Conservation (phyloP, 2,329 filamentous ascomycete species). For the Xylaria sp. region DNA sequence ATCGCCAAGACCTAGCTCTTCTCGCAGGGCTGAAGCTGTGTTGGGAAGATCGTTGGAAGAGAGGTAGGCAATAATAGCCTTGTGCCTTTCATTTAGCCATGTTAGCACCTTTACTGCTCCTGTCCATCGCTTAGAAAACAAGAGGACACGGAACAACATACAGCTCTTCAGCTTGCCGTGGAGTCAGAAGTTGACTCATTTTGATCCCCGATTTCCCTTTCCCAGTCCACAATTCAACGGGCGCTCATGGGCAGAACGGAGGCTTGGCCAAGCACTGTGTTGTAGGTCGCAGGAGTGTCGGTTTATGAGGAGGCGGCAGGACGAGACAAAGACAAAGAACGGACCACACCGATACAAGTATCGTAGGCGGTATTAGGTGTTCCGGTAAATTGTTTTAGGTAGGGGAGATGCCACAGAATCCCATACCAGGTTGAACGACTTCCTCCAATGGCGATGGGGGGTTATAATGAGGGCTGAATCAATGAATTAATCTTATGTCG, state of each 20-base stretch:
- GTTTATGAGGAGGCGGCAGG: neutral
- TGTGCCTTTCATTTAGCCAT: constrained; percentile 61
- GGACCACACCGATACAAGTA: neutral
- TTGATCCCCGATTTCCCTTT: constrained; percentile 6
- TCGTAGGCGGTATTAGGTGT: neutral
- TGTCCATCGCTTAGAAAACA: neutral
- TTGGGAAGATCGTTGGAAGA: constrained; percentile 71
- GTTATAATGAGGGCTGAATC: constrained; percentile 1
- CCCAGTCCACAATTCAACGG: neutral
- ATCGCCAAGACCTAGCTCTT: constrained; percentile 74
- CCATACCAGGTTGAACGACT: neutral
- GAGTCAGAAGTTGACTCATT: constrained; percentile 38
- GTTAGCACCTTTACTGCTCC: constrained; percentile 2
- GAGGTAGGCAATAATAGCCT: constrained; percentile 90
- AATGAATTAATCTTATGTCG: constrained; percentile 1
- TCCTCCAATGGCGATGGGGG: neutral
- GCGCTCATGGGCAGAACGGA: neutral
- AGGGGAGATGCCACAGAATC: neutral
- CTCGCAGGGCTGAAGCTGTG: constrained; percentile 70
- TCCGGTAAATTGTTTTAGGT: neutral
- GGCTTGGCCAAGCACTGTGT: too few relatives aligned
- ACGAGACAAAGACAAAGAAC: neutral
- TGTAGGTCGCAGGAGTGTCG: neutral
- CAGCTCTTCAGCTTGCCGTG: constrained; percentile 40
- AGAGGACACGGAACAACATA: constrained; percentile 22